These are phyloP conservation scores for Penicillium frequentans DNA, from an alignment of 2,329 filamentous ascomycete species.

Conservation along the genomic window DNA sequence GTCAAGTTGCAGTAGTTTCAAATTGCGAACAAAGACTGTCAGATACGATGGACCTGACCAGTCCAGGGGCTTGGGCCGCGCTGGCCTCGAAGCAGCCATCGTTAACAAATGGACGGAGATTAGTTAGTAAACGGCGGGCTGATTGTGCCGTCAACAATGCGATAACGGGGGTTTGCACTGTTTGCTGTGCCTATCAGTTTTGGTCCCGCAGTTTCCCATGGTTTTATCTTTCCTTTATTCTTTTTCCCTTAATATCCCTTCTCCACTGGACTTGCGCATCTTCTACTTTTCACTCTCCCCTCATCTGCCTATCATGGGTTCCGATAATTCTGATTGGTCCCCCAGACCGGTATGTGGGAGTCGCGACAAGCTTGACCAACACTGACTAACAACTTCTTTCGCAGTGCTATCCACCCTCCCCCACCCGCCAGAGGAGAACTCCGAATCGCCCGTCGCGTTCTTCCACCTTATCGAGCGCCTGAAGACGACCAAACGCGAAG, in stretches of 20 bases:
- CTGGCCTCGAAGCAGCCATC: constrained; percentile 35
- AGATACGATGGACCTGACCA: constrained; percentile 54
- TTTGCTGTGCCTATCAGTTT: constrained; percentile 14
- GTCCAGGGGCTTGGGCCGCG: constrained; percentile 31
- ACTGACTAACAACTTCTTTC: background rate
- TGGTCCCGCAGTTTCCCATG: background rate
- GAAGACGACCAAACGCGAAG: constrained; percentile 95
- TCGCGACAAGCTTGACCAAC: background rate
- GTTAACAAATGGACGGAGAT: constrained; percentile 10
- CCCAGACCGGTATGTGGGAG: constrained; percentile 34
- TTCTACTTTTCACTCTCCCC: background rate
- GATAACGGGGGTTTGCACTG: constrained; percentile 27
- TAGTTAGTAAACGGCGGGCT: constrained; percentile 9
- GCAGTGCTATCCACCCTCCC: constrained; percentile 66
- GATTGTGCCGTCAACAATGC: constrained; percentile 22
- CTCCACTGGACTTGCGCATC: background rate
- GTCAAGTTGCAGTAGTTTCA: constrained; percentile 81
- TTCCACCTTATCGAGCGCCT: constrained; percentile 92
- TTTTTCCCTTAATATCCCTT: background rate
- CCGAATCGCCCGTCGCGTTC: constrained; percentile 78
- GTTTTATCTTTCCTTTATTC: background rate
- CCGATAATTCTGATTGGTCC: constrained; percentile 34
- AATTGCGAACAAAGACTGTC: constrained; percentile 74
- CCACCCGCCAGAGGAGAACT: constrained; percentile 59
- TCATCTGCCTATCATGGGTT: constrained; percentile 26